phyloP scores from a whole-genome alignment of 805 yeast genomes.

The Lipomyces starkeyi region DNA sequence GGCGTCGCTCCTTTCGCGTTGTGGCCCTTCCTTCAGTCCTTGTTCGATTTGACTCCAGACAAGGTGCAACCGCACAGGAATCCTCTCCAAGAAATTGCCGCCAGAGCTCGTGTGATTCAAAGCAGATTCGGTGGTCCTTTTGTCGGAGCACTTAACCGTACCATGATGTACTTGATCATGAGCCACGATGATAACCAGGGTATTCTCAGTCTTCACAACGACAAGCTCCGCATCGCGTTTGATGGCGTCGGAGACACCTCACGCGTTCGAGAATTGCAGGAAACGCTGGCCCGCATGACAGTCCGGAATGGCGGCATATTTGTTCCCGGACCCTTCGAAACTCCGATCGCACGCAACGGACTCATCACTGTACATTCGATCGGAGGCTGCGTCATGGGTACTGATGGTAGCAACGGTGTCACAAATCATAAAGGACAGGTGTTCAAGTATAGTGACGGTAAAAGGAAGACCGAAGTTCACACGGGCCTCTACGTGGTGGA shows the following conservation, averaged over 20 bases:
- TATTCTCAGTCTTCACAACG: background rate
- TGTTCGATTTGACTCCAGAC: background rate
- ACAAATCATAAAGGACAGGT: background rate
- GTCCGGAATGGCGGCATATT: background rate
- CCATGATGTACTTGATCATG: background rate
- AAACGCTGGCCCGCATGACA: background rate
- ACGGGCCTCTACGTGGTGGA: background rate
- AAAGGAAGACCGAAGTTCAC: background rate
- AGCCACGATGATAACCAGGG: constrained; percentile 2
- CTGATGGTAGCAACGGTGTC: background rate
- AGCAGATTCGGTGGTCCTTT: background rate
- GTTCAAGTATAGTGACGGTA: background rate
- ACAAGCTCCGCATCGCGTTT: background rate
- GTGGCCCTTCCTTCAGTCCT: background rate
- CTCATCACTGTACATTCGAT: background rate
- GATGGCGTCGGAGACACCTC: background rate
- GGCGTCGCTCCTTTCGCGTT: background rate
- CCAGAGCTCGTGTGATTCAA: background rate
- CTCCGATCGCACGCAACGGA: background rate
- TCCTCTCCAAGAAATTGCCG: background rate
- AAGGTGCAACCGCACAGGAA: background rate
- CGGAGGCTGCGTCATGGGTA: constrained; percentile 1
- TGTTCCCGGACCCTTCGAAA: background rate
- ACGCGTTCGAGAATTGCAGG: background rate
- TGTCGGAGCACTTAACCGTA: background rate